Evolutionary conservation across 768 basidiomycete species (phyloP).

Genomic region (Dacryopinax primogenitus): DNA sequence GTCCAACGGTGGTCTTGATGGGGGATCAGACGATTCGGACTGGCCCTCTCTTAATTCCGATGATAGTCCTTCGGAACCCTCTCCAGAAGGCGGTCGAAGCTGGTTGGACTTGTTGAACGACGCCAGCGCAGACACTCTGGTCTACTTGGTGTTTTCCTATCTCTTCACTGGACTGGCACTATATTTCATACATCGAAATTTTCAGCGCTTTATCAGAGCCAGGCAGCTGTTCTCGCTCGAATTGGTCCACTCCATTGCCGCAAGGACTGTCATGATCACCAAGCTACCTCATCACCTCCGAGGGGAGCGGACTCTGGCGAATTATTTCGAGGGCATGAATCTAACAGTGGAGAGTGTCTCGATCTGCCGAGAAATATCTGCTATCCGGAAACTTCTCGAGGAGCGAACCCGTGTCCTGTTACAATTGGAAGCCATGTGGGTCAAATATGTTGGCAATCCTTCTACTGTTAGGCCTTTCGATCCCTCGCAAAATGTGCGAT

Average conservation of each 20-base stretch:
- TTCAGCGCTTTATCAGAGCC: conserved; percentile 72
- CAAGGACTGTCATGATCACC: conserved; percentile 82
- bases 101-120: conserved; percentile 87
- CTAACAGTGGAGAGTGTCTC: conserved; percentile 85
- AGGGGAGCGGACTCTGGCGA: conserved; percentile 72
- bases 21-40: conserved; percentile 6
- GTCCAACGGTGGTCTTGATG: conserved; percentile 31
- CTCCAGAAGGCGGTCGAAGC: conserved; percentile 33
- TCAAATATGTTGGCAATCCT: conserved; percentile 86
- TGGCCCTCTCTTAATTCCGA: conserved; percentile 8
- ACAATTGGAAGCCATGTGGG: conserved; percentile 74
- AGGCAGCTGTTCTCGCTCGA: conserved; percentile 91
- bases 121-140: conserved; percentile 74
- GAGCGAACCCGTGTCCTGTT: conserved; percentile 67
- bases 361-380: conserved; percentile 69
- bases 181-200: conserved; percentile 79
- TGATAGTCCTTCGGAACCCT: conserved; percentile 33
- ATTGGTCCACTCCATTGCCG: conserved; percentile 86
- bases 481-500: conserved; percentile 42
- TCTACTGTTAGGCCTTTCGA: conserved; percentile 73
- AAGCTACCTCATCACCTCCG: conserved; percentile 73
- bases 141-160: conserved; percentile 88
- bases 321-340: conserved; percentile 85
- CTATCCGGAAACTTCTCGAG: conserved; percentile 59
- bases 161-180: conserved; percentile 80